Evolutionary conservation across 371 early-diverging fungal species (phyloP).

Genomic region (Lichtheimia hyalospora): DNA sequence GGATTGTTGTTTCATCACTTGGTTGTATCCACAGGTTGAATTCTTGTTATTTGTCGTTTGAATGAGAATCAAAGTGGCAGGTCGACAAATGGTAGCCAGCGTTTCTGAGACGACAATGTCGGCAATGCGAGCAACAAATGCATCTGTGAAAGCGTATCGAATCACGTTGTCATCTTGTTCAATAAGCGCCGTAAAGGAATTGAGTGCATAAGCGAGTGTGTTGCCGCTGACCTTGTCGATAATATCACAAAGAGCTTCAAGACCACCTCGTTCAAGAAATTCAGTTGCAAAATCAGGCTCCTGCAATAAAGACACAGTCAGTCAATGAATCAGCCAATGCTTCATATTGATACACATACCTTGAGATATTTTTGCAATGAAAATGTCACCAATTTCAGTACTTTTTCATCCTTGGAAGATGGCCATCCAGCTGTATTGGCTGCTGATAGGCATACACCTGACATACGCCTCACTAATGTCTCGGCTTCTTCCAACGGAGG

Average conservation of each 20-base stretch:
- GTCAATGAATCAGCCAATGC: neutral
- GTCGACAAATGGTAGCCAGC: slow-evolving; percentile 70
- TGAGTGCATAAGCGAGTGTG: slow-evolving; percentile 72
- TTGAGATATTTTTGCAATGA: slow-evolving; percentile 66
- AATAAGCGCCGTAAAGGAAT: slow-evolving; percentile 65
- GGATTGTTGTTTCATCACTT: slow-evolving; percentile 29
- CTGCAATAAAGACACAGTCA: slow-evolving; percentile 31
- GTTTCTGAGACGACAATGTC: slow-evolving; percentile 62
- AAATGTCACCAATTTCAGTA: slow-evolving; percentile 63
- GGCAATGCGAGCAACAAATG: slow-evolving; percentile 58
- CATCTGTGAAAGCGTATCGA: slow-evolving; percentile 53
- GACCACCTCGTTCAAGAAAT: slow-evolving; percentile 61
- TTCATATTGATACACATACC: slow-evolving; percentile 22
- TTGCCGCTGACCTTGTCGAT: slow-evolving; percentile 61
- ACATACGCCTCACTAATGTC: slow-evolving; percentile 32
- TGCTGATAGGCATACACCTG: slow-evolving; percentile 32
- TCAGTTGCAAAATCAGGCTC: slow-evolving; percentile 72
- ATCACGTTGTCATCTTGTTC: slow-evolving; percentile 49
- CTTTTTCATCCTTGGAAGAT: slow-evolving; percentile 51
- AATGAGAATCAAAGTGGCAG: slow-evolving; percentile 68
- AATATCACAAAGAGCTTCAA: slow-evolving; percentile 61
- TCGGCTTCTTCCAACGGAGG: slow-evolving; percentile 41
- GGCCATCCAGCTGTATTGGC: slow-evolving; percentile 13
- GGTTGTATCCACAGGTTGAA: slow-evolving; percentile 5
- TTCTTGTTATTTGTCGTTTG: slow-evolving; percentile 58